Evolutionary conservation across 2,329 filamentous ascomycete species (phyloP).

Genomic region (Claviceps quebecensis): DNA sequence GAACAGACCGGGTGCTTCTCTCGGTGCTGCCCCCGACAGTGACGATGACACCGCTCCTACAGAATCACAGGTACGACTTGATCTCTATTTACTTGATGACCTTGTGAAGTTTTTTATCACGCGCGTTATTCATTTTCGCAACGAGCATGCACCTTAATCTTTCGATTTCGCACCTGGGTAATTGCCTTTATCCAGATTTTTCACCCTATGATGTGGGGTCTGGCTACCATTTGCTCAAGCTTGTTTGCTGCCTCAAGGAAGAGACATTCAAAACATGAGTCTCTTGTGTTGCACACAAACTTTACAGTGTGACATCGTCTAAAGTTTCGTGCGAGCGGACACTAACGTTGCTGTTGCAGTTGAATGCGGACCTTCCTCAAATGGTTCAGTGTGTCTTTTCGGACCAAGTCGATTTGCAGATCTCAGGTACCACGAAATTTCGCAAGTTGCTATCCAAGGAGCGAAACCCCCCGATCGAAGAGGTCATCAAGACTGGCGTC

Average conservation of each 20-base stretch:
- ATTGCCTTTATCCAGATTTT: slow-evolving; percentile 1
- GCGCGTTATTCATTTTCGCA: background rate
- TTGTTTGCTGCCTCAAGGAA: background rate
- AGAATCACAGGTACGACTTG: slow-evolving; percentile 69
- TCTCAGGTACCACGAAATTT: slow-evolving; percentile 96
- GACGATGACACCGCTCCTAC: slow-evolving; percentile 93
- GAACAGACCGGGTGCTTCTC: slow-evolving; percentile 63
- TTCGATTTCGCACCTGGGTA: background rate
- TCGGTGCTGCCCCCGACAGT: slow-evolving; percentile 85
- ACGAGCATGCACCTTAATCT: background rate
- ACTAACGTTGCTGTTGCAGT: slow-evolving; percentile 32
- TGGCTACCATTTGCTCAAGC: slow-evolving; percentile 13
- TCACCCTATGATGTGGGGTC: slow-evolving; percentile 18
- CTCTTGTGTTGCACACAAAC: no score
- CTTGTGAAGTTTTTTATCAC: background rate
- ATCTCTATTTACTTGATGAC: background rate
- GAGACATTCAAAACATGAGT: background rate
- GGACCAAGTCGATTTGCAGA: slow-evolving; percentile 95
- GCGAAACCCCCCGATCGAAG: slow-evolving; percentile 96
- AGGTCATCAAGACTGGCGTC: slow-evolving; percentile 97
- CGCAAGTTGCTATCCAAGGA: slow-evolving; percentile 96
- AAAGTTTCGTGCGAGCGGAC: slow-evolving; percentile 8
- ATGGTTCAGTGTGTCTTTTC: slow-evolving; percentile 99
- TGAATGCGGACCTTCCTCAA: slow-evolving; percentile 93
- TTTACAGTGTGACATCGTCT: no score